A percentile compares a stretch with the other conserved stretches of the same genome.
Conservation (phyloP, 1,139 yeast species). For the Pneumocystis sp. region DNA sequence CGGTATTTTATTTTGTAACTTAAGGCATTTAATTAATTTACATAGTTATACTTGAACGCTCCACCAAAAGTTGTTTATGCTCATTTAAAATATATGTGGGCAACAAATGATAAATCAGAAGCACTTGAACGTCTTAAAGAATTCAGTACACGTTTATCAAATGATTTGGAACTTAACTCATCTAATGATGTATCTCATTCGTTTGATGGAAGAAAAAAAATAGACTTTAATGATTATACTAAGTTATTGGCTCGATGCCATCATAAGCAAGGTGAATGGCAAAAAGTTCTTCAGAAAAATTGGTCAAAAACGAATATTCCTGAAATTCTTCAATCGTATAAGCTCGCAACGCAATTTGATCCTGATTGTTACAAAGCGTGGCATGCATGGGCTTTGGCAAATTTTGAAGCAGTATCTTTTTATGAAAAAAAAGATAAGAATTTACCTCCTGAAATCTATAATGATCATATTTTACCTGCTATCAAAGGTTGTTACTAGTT, state of each 20-base stretch:
- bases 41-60: constrained; percentile 27
- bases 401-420: constrained; percentile 80
- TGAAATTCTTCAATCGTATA: constrained; percentile 72
- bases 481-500: constrained; percentile 9
- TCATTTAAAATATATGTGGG: constrained; percentile 93
- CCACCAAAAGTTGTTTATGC: constrained; percentile 97
- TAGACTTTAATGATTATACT: constrained; percentile 34
- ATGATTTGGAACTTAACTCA: constrained; percentile 63
- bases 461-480: constrained; percentile 15
- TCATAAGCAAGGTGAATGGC: constrained; percentile 98
- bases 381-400: constrained; percentile 99
- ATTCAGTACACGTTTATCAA: constrained; percentile 81
- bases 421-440: constrained; percentile 22
- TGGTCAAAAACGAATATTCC: constrained; percentile 58
- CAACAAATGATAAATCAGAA: constrained; percentile 74
- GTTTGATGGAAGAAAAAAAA: not conserved
- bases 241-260: constrained; percentile 82
- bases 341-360: constrained; percentile 90
- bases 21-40: not conserved
- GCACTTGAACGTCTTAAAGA: constrained; percentile 77
- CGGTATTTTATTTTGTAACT: not conserved
- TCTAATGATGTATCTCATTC: constrained; percentile 9
- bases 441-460: constrained; percentile 18
- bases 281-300: constrained; percentile 56
- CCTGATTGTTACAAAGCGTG: constrained; percentile 93